phyloP scores from a whole-genome alignment of 1,284 basidiomycete genomes.

The Ustilago sp. region DNA sequence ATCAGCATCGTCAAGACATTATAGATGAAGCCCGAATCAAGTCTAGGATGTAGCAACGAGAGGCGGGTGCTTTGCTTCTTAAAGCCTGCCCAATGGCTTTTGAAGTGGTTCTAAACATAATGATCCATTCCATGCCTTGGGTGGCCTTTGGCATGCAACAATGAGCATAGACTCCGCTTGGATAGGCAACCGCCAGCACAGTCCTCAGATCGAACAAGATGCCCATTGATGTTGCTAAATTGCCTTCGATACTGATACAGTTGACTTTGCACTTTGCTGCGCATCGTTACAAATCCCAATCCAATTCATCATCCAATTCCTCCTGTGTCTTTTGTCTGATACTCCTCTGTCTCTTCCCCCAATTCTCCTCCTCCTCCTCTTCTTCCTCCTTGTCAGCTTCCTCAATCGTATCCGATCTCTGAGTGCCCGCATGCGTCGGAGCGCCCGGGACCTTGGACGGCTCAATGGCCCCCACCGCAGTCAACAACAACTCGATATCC shows the following conservation, averaged over 20 bases:
- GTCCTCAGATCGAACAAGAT: too few relatives aligned
- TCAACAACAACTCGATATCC: slow-evolving; percentile 69
- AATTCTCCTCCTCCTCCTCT: slow-evolving; percentile 25
- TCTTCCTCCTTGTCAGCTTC: slow-evolving; percentile 31
- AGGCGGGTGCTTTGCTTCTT: too few relatives aligned
- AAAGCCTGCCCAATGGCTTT: too few relatives aligned
- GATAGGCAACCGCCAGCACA: too few relatives aligned
- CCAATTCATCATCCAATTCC: slow-evolving; percentile 66
- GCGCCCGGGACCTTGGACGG: slow-evolving; percentile 48
- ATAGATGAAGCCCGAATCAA: too few relatives aligned
- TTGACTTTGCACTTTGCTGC: neutral
- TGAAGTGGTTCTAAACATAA: too few relatives aligned
- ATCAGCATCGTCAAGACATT: too few relatives aligned
- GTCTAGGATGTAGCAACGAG: too few relatives aligned
- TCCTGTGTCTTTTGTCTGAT: slow-evolving; percentile 58
- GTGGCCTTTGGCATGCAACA: too few relatives aligned
- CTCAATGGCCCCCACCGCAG: slow-evolving; percentile 64
- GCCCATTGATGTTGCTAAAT: neutral
- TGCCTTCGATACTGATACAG: neutral
- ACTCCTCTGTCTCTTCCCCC: slow-evolving; percentile 16
- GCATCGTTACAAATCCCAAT: slow-evolving; percentile 60
- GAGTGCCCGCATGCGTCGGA: slow-evolving; percentile 21
- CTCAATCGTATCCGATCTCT: slow-evolving; percentile 30
- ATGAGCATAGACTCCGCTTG: too few relatives aligned
- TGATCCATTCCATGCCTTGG: too few relatives aligned